These are phyloP conservation scores for sweet orange (Citrus sinensis) DNA, from an alignment of 345 rosid species.

Conservation along the genomic window DVS_A1.0 CM039165.1:408501-409000, in stretches of 20 bases:
- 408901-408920: conserved; percentile 6
- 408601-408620: not conserved
- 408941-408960: conserved; percentile 23
- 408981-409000: conserved; percentile 28
- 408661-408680: conserved; percentile 61
- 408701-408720: conserved; percentile 90
- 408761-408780: conserved; percentile 23
- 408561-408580: not conserved
- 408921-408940: conserved; percentile 16
- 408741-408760: conserved; percentile 35
- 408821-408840: conserved; percentile 36
- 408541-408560: not conserved
- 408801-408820: conserved; percentile 27
- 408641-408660: not conserved
- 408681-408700: conserved; percentile 51
- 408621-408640: too few relatives aligned
- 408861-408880: conserved; percentile 67
- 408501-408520: too few relatives aligned
- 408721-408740: conserved; percentile 50
- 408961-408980: not conserved
- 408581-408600: not conserved
- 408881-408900: conserved; percentile 27
- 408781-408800: conserved; percentile 33
- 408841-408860: conserved; percentile 57
- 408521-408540: not conserved